Evolutionary conservation across 805 yeast genomes (phyloP), one percentile per base, ranked within the genome.

Genomic region (Ogataea henricii): DNA sequence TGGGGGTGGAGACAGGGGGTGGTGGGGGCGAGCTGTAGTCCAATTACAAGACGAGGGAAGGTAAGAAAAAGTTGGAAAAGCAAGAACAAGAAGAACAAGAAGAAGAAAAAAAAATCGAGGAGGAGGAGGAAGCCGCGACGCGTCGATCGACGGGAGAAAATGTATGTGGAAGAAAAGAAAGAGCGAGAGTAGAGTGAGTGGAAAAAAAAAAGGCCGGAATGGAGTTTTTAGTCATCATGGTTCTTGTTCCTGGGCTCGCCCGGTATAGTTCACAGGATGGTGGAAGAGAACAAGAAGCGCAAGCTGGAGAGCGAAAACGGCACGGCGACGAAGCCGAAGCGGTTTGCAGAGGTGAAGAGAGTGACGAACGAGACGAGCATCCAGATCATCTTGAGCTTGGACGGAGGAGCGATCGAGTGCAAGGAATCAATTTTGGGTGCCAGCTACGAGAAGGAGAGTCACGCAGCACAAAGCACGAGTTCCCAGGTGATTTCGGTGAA

Each of bases 281-380:
- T 46, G 21, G 55, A 55, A 18, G 53, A 45, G 17, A 21, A 12
- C 13, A 54, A 54, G 46, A 54, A 49, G 45, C 46, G 58, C 26
- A 51, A 54, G 52, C 39, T 46, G 32, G 53, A 55, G 27, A 46
- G 50, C 36, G 41, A 43, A 44, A 21, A 46, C 23, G 60, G 54
- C 14, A 39, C 41, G 4, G 38, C 41, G 4, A 33, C 45, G 3
- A 38, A 42, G 23, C 46, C 53, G 20, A 47, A 51, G 32, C 57
- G 74, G 50, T 56, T 62, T 17, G 83, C 89, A 2, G 66, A 74
- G 27, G 62, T 85, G n/a, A 70, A 69, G 40, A 69, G 99, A 62
- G 75, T 78, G 50, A 94, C 99, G 26, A 94, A 94, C 72, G 99
- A 94, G 67, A 94, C 99, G 13, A 88, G 83, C 65, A 89, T 94